phyloP scores from a whole-genome alignment of 148 eudicot species.

The Salicornia ramosissima region DNA sequence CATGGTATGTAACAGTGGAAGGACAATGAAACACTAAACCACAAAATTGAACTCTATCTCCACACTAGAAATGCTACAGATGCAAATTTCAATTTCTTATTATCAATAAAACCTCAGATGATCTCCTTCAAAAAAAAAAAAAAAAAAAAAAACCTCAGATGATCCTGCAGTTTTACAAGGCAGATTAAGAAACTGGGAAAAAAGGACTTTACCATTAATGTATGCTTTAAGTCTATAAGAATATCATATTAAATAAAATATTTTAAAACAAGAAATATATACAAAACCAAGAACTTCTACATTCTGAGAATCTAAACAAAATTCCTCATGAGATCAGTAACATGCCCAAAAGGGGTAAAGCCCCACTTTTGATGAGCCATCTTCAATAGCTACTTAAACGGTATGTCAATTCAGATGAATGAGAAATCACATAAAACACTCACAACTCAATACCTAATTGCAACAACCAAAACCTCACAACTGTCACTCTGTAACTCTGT shows the following conservation, averaged over 20 bases:
- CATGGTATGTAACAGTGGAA: not conserved
- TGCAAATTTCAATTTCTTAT: not conserved
- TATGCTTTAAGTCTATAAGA: no score
- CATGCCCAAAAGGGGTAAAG: not conserved
- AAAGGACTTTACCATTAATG: not conserved
- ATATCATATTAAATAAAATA: no score
- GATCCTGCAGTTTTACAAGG: not conserved
- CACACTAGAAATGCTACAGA: no score
- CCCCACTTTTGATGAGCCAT: not conserved
- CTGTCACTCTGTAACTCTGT: not conserved
- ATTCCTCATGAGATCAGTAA: not conserved
- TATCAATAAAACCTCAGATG: not conserved
- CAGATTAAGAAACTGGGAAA: no score
- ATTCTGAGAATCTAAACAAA: not conserved
- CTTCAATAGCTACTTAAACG: not conserved
- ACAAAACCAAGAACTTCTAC: not conserved
- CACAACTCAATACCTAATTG: not conserved
- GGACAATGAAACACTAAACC: no score
- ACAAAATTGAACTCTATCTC: no score
- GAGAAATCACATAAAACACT: not conserved
- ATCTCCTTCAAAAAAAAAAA: no score
- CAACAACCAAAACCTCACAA: not conserved
- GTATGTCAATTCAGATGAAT: not conserved
- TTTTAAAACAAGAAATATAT: not conserved
- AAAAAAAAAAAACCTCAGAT: not conserved